phyloP scores from a whole-genome alignment of 225 moss, liverwort and hornwort genomes.

The Rhytidiadelphus loreus region DNA sequence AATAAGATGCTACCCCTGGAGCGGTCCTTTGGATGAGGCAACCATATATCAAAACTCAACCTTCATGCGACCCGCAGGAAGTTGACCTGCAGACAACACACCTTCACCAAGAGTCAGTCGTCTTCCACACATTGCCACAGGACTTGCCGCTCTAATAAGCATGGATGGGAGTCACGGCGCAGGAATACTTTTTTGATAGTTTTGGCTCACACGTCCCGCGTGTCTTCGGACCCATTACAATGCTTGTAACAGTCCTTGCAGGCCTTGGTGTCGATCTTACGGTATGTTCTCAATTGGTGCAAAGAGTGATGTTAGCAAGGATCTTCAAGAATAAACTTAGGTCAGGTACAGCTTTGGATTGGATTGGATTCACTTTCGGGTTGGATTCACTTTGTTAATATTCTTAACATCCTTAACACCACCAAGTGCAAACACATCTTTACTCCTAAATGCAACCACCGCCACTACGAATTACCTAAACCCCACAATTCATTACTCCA shows the following conservation, averaged over 20 bases:
- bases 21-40: neutral
- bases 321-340: neutral
- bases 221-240: neutral
- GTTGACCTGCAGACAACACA: conserved; percentile 7
- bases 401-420: neutral
- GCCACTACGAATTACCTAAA: too few relatives aligned
- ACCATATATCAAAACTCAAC: conserved; percentile 7
- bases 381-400: neutral
- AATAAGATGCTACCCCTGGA: neutral
- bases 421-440: neutral
- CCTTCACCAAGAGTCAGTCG: neutral
- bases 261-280: neutral
- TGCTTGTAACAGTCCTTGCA: neutral
- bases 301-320: neutral
- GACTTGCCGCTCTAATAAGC: neutral
- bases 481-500: neutral
- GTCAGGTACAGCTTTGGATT: neutral
- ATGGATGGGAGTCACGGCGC: neutral
- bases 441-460: neutral
- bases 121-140: neutral
- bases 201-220: neutral
- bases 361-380: too few relatives aligned
- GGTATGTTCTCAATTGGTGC: neutral
- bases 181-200: neutral
- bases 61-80: conserved; percentile 16